A percentile compares a stretch with the other conserved stretches of the same genome.
Conservation (phyloP, 164 flowering plant species). For the Aristolochia californica region DNA sequence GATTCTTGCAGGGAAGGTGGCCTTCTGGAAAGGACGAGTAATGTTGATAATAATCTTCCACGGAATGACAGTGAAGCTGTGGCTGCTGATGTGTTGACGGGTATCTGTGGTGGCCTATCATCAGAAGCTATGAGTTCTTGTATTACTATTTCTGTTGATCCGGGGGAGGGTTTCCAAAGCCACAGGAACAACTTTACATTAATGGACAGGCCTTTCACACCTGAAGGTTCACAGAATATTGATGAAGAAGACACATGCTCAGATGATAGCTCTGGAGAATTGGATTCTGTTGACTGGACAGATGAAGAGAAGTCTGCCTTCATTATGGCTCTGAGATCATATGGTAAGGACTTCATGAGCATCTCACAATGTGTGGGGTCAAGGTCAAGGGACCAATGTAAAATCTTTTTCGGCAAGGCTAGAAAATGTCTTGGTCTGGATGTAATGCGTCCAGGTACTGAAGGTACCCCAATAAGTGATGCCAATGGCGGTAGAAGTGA, state of each 20-base stretch:
- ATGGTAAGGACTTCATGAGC: constrained; percentile 72
- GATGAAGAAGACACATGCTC: constrained; percentile 76
- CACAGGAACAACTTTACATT: constrained; percentile 24
- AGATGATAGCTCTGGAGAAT: constrained; percentile 84
- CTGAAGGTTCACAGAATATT: constrained; percentile 48
- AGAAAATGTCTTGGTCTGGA: constrained; percentile 82
- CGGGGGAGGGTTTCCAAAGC: constrained; percentile 41
- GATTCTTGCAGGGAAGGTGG: constrained; percentile 8
- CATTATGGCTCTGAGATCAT: constrained; percentile 51
- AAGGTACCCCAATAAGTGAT: constrained; percentile 30
- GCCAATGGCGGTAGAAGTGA: constrained; percentile 69
- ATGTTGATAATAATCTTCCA: constrained; percentile 25
- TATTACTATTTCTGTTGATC: constrained; percentile 66
- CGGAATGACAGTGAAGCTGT: constrained; percentile 58
- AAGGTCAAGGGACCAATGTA: constrained; percentile 74
- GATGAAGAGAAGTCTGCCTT: constrained; percentile 78
- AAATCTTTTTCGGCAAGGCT: constrained; percentile 82
- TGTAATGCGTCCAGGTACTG: constrained; percentile 26
- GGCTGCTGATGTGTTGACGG: constrained; percentile 84
- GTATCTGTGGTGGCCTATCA: constrained; percentile 73
- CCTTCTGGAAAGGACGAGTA: constrained; percentile 18
- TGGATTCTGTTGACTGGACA: constrained; percentile 81
- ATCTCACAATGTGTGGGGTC: constrained; percentile 61
- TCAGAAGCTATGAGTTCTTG: constrained; percentile 94
- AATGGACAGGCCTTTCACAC: constrained; percentile 28